Conservation (phyloP, 306 rosid genomes). For the Cucumis cinereus region DNA sequence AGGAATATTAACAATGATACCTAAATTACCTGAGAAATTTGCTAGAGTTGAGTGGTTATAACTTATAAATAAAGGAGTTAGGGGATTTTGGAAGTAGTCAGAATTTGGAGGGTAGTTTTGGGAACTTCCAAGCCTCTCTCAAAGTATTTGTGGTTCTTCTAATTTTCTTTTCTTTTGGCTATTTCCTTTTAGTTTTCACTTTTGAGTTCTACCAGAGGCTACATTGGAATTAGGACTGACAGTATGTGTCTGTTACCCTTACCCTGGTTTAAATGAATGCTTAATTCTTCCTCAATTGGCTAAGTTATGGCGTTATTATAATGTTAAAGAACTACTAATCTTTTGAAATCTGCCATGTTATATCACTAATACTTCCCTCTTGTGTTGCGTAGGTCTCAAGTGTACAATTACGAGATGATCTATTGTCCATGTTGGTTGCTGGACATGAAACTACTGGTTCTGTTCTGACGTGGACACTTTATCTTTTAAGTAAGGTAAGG, state of each 20-base stretch:
- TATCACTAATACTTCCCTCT: background rate
- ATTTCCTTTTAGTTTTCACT: background rate
- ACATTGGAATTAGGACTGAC: background rate
- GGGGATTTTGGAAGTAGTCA: background rate
- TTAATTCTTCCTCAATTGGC: background rate
- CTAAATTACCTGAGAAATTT: background rate
- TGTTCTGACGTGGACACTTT: slow-evolving; percentile 87
- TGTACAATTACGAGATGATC: slow-evolving; percentile 82
- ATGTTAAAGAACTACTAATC: background rate
- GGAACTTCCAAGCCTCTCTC: background rate
- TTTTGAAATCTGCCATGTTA: background rate
- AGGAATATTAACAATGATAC: background rate
- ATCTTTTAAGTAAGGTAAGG: slow-evolving; percentile 99
- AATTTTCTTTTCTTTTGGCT: background rate
- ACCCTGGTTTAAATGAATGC: background rate
- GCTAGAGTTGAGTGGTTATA: background rate
- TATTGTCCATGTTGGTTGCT: slow-evolving; percentile 84
- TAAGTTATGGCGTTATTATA: background rate
- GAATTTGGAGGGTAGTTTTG: background rate
- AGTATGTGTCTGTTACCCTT: background rate
- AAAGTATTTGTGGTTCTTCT: background rate
- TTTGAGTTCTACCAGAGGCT: background rate
- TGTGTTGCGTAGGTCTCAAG: slow-evolving; percentile 57
- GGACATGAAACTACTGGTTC: slow-evolving; percentile 97
- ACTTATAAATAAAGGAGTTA: background rate